Conservation (phyloP, 768 basidiomycete genomes). For the Boletus huronensis region DNA sequence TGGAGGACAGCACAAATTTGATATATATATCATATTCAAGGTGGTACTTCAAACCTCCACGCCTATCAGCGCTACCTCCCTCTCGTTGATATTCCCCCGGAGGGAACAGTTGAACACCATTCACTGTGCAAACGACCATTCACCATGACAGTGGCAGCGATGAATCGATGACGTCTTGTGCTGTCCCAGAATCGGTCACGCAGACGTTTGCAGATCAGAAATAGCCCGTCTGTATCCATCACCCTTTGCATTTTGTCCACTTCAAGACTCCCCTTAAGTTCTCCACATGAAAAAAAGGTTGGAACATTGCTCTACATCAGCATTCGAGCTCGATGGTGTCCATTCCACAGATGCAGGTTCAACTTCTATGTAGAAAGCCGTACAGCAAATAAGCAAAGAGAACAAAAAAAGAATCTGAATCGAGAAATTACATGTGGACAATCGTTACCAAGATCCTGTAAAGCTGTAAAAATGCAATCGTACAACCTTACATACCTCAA, state of each 20-base stretch:
- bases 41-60: neutral
- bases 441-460: neutral
- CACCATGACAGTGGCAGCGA: neutral
- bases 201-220: neutral
- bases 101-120: neutral
- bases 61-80: neutral
- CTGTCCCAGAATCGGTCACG: no score
- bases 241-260: neutral
- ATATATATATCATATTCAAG: neutral
- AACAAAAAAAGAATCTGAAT: neutral
- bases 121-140: neutral
- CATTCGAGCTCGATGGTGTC: no score
- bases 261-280: neutral
- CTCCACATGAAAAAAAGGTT: neutral
- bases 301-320: no score
- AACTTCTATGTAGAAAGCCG: neutral
- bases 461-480: neutral
- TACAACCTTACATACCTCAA: neutral
- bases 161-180: no score
- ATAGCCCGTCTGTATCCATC: neutral
- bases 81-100: neutral
- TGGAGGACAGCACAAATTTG: neutral
- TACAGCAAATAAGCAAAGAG: neutral
- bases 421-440: neutral
- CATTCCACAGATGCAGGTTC: no score